Evolutionary conservation across 108 stramenopile genomes (phyloP).

Genomic region (Cyclotella distinguenda): DNA sequence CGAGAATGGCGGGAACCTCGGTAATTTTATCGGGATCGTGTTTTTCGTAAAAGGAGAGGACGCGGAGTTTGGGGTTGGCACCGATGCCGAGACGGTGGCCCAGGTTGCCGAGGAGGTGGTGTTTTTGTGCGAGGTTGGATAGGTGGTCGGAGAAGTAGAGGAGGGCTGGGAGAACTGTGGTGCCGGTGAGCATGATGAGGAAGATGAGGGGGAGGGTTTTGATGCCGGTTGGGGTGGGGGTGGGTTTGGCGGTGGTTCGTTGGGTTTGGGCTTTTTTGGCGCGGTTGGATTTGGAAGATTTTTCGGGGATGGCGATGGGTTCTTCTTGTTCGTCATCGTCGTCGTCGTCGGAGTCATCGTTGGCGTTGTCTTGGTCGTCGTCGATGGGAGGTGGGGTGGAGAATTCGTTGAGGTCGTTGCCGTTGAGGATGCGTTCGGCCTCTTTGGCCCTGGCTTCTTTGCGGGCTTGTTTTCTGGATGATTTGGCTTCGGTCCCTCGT

Average conservation of each 20-base stretch:
- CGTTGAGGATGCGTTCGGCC: constrained; percentile 49
- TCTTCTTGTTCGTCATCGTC: constrained; percentile 55
- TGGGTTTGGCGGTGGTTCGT: constrained; percentile 11
- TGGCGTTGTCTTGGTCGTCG: constrained; percentile 15
- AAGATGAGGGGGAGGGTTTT: constrained; percentile 79
- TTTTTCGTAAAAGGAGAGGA: constrained; percentile 89
- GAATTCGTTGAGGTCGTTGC: constrained; percentile 30
- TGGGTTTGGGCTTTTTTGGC: constrained; percentile 31
- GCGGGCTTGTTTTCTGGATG: constrained; percentile 56
- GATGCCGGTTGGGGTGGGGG: too few relatives aligned
- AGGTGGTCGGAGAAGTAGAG: constrained; percentile 73
- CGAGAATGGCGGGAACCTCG: constrained; percentile 71
- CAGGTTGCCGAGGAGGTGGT: constrained; percentile 64
- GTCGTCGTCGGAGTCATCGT: constrained; percentile 30
- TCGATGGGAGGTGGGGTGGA: constrained; percentile 14
- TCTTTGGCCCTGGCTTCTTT: constrained; percentile 60
- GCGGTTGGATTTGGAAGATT: constrained; percentile 26
- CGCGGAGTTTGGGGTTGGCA: constrained; percentile 75
- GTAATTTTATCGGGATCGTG: constrained; percentile 82
- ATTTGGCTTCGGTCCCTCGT: constrained; percentile 73
- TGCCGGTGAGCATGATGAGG: constrained; percentile 80
- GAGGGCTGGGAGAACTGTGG: constrained; percentile 77
- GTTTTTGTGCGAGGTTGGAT: constrained; percentile 52
- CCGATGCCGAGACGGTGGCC: constrained; percentile 83
- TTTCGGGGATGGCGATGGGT: constrained; percentile 13